phyloP scores from a whole-genome alignment of 371 early-diverging fungal genomes.

The Capillidium rhysosporum region DNA sequence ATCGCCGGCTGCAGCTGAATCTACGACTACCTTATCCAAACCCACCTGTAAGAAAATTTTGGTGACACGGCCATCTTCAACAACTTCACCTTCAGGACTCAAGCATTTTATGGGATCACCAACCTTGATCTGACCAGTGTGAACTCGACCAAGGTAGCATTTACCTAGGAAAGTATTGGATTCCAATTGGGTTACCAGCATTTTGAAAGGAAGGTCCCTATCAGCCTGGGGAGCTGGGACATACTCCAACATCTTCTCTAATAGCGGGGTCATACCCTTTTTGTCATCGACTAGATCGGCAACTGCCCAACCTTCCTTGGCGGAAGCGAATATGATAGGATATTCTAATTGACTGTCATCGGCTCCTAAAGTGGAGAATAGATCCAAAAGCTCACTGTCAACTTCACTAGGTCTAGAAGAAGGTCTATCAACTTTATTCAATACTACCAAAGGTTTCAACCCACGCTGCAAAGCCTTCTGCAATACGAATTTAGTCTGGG shows the following conservation, averaged over 20 bases:
- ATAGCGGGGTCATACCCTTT: slow-evolving; percentile 31
- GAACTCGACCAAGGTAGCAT: slow-evolving; percentile 47
- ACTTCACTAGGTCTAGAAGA: slow-evolving; percentile 49
- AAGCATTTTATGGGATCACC: slow-evolving; percentile 47
- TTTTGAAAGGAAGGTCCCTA: slow-evolving; percentile 33
- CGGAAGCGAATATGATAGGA: slow-evolving; percentile 46
- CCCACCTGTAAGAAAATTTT: slow-evolving; percentile 49
- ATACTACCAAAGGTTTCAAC: slow-evolving; percentile 46
- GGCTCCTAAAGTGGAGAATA: slow-evolving; percentile 48
- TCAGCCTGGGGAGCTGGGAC: slow-evolving; percentile 43
- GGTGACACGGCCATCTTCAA: slow-evolving; percentile 35
- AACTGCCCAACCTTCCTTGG: slow-evolving; percentile 61
- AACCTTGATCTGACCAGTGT: slow-evolving; percentile 34
- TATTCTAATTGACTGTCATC: slow-evolving; percentile 54
- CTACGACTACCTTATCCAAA: slow-evolving; percentile 39
- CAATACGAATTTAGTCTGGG: slow-evolving; percentile 66
- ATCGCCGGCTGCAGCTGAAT: slow-evolving; percentile 63
- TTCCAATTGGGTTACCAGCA: slow-evolving; percentile 67
- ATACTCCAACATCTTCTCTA: slow-evolving; percentile 38
- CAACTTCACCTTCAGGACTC: slow-evolving; percentile 30
- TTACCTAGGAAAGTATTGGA: slow-evolving; percentile 55
- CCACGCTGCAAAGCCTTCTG: slow-evolving; percentile 42
- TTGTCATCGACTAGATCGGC: slow-evolving; percentile 18
- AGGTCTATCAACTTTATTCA: slow-evolving; percentile 60
- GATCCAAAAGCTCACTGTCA: slow-evolving; percentile 47